phyloP scores from a whole-genome alignment of 2,329 filamentous ascomycete genomes.

The Scolecobasidium constrictum region DNA sequence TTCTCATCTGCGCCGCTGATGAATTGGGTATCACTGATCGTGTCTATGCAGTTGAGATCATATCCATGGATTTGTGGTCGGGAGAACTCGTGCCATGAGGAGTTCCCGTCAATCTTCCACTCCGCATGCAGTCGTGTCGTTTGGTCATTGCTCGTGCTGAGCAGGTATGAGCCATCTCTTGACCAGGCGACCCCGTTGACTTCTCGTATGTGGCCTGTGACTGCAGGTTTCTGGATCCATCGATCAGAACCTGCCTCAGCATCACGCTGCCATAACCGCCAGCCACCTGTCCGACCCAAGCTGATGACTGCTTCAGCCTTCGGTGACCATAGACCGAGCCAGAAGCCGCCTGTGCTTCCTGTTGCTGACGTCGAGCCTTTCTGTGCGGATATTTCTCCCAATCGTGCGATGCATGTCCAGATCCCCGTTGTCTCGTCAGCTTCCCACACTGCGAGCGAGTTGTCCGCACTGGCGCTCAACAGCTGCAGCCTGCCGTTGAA shows the following conservation, averaged over 20 bases:
- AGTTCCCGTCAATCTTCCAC: constrained; percentile 48
- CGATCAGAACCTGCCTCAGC: constrained; percentile 45
- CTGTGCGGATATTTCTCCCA: constrained; percentile 88
- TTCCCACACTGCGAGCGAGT: constrained; percentile 89
- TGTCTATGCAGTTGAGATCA: constrained; percentile 87
- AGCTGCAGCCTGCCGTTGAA: constrained; percentile 52
- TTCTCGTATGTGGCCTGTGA: constrained; percentile 74
- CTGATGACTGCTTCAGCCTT: constrained; percentile 65
- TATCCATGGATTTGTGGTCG: constrained; percentile 97
- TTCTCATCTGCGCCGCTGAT: constrained; percentile 96
- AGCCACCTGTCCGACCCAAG: constrained; percentile 83
- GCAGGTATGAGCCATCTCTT: constrained; percentile 66
- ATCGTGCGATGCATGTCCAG: constrained; percentile 75
- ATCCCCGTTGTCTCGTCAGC: constrained; percentile 74
- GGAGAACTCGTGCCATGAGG: constrained; percentile 90
- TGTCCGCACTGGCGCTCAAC: constrained; percentile 87
- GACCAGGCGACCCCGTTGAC: constrained; percentile 82
- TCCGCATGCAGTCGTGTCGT: constrained; percentile 78
- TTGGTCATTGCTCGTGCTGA: constrained; percentile 86
- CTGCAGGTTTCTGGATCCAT: constrained; percentile 68
- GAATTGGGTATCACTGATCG: constrained; percentile 63
- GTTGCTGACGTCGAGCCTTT: constrained; percentile 96
- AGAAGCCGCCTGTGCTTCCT: constrained; percentile 90
- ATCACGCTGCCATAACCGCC: constrained; percentile 70
- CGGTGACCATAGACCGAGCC: constrained; percentile 88